phyloP scores from a whole-genome alignment of 257 asterid genomes.

The Solanum tarapatanum region DNA sequence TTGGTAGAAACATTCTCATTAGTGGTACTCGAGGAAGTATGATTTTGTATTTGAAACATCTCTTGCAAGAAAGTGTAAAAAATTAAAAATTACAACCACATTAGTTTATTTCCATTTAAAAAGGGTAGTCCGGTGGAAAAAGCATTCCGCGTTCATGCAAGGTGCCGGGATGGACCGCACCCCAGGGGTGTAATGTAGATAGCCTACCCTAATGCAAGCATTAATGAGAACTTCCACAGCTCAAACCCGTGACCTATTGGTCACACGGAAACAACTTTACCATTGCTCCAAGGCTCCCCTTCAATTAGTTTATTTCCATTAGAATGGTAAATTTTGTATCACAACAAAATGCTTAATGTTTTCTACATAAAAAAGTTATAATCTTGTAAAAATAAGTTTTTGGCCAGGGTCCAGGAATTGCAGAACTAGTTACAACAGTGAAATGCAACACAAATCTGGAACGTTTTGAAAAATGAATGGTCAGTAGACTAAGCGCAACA shows the following conservation, averaged over 20 bases:
- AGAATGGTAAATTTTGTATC: neutral
- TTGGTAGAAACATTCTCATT: neutral
- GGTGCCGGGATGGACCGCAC: neutral
- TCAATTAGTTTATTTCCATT: neutral
- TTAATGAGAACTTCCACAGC: neutral
- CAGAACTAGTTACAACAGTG: neutral
- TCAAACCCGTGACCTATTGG: neutral
- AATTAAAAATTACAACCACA: neutral
- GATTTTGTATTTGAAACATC: neutral
- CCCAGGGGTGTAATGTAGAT: neutral
- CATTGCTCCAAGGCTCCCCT: neutral
- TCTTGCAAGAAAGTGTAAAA: neutral
- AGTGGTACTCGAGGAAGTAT: neutral
- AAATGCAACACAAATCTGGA: neutral
- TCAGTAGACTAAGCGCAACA: neutral
- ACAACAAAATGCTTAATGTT: neutral
- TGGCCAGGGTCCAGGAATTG: neutral
- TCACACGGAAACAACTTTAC: neutral
- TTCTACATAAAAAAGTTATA: neutral
- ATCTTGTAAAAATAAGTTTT: neutral
- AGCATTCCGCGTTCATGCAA: neutral
- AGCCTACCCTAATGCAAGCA: neutral
- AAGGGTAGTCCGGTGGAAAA: neutral
- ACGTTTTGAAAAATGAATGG: neutral
- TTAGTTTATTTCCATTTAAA: neutral